Evolutionary conservation across 257 asterid species (phyloP).

Genomic region (Apocynum venetum): DNA sequence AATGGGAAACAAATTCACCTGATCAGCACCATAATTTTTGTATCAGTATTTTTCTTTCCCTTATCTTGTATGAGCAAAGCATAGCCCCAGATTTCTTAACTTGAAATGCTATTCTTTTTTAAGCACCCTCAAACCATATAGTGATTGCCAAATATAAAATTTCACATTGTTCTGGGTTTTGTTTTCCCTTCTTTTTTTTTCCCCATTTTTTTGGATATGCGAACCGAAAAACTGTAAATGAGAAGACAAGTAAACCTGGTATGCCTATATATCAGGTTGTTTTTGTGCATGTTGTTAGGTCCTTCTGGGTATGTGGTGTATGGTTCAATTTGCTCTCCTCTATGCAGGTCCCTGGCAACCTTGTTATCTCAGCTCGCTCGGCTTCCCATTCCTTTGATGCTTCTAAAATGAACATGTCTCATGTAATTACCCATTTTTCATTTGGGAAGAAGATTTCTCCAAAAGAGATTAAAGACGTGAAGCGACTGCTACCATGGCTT

Average conservation of each 20-base stretch:
- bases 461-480: constrained; percentile 60
- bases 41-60: not conserved
- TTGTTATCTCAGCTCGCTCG: constrained; percentile 85
- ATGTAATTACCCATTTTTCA: constrained; percentile 65
- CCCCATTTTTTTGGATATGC: not conserved
- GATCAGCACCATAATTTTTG: not conserved
- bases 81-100: not conserved
- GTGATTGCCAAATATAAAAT: not conserved
- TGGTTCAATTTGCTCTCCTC: constrained; percentile 14
- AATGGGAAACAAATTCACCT: not conserved
- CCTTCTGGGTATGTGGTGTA: constrained; percentile 3
- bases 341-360: constrained; percentile 92
- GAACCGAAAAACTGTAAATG: not conserved
- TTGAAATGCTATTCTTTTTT: not conserved
- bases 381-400: constrained; percentile 90
- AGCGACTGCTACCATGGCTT: constrained; percentile 66
- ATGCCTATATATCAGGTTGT: not conserved
- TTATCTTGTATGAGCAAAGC: not conserved
- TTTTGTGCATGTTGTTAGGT: not conserved
- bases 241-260: not conserved
- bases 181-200: not conserved
- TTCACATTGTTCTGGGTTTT: not conserved
- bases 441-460: constrained; percentile 81
- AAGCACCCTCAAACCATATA: not conserved
- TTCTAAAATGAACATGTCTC: constrained; percentile 98